Evolutionary conservation across 768 basidiomycete genomes (phyloP), one percentile per base, ranked within the genome.

Genomic region (Phaeolepiota aurea): DNA sequence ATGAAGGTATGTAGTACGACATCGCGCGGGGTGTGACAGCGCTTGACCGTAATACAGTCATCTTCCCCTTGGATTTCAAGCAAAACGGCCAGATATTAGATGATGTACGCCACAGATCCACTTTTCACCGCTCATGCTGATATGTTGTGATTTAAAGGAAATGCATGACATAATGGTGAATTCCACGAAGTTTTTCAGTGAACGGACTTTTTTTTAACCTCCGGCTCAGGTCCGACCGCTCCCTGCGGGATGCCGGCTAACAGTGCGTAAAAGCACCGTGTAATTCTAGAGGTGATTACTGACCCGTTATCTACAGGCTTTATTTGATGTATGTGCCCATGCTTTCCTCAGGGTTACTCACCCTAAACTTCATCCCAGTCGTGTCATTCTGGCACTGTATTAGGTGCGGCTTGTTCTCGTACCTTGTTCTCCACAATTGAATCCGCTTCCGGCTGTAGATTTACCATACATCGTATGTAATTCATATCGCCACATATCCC

Each of bases 21-120:
- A 13, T 34, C 35, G 10, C 30, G 14, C 20, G 25, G 18, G 12
- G 3, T 20, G 21, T 32, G 16, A 10, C 19, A 13, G 14, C 20
- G 13, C 13, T 42, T 15, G 9, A 32, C 11, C 32, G 18, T 11
- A 41, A 25, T 18, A 1, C 44, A 84, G 85, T 82, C 18, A 93
- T 98, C 49, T 97, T 80, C 55, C 96, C 94, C 0, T 55, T 92
- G 14, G 94, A 99, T 59, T 87, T 79, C 66, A 74, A 87, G 64
- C 60, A 65, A 31, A 65, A 66, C 0, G 87, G 90, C 0, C 71
- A 84, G 41, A 92, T 99, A 41, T 62, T 90, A 13, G 94, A 77
- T 50, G 74, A 77, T 55, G 75, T 74, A 38, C 9, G 68, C 58
- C 4, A 7, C 32, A n/a, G 15, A 28, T 25, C 20, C 22, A 10